Percentiles rank a stretch among this genome's conserved stretches.
Evolutionary conservation across 2,329 filamentous ascomycete species (phyloP).

Genomic region (Sarocladium strictum): DNA sequence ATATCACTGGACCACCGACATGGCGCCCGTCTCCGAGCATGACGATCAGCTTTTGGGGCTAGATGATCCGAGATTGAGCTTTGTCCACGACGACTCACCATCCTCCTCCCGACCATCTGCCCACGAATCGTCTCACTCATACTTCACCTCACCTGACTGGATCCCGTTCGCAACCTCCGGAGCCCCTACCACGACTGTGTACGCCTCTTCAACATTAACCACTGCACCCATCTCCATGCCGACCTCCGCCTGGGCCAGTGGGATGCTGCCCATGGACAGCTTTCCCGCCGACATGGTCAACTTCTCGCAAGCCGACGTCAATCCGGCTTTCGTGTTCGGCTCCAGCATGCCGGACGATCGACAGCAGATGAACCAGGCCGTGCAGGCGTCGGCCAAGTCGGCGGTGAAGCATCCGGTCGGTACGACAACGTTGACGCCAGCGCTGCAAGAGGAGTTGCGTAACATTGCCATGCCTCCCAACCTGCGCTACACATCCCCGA

Average conservation of each 20-base stretch:
- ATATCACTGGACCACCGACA: constrained; percentile 7
- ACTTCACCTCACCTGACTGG: constrained; percentile 16
- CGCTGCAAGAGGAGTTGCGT: constrained; percentile 55
- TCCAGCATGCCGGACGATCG: constrained; percentile 20
- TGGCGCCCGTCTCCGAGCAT: constrained; percentile 7
- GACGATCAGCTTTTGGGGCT: constrained; percentile 35
- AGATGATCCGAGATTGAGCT: constrained; percentile 34
- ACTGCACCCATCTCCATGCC: constrained; percentile 25
- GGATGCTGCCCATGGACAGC: constrained; percentile 8
- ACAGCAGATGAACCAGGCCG: constrained; percentile 25
- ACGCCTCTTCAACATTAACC: constrained; percentile 34
- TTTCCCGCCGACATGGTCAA: constrained; percentile 11
- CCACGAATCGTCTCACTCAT: constrained; percentile 29
- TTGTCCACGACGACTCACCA: constrained; percentile 27
- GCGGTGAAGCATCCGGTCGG: constrained; percentile 9
- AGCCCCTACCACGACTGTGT: constrained; percentile 34
- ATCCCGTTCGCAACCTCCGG: constrained; percentile 39
- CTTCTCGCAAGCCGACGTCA: constrained; percentile 27
- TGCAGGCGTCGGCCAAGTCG: constrained; percentile 16
- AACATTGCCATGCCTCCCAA: constrained; percentile 60
- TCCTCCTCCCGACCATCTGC: constrained; percentile 21
- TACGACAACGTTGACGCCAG: constrained; percentile 41
- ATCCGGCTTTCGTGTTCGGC: constrained; percentile 29
- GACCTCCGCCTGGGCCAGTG: constrained; percentile 16
- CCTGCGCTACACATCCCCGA: constrained; percentile 54